Percentiles rank a stretch among this genome's conserved stretches.
Conservation (phyloP, 306 rosid genomes). For the Lathyrus aphaca region DNA sequence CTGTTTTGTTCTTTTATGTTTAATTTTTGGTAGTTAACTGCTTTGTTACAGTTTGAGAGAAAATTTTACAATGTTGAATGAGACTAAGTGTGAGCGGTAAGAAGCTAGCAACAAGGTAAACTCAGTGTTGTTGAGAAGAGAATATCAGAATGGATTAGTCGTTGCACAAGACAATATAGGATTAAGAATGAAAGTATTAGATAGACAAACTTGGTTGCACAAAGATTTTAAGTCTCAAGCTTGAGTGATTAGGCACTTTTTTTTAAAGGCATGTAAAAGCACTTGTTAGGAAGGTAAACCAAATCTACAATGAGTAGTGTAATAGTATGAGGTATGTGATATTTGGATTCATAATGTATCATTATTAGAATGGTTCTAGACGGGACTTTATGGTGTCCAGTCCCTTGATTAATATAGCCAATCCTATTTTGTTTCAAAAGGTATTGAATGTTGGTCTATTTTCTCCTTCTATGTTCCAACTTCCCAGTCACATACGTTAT, state of each 20-base stretch:
- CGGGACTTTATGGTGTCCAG: neutral
- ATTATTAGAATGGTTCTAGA: neutral
- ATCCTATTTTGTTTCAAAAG: neutral
- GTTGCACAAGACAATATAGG: too few relatives aligned
- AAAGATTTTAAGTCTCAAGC: neutral
- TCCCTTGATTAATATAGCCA: neutral
- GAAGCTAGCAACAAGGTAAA: constrained; percentile 4
- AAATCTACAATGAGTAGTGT: neutral
- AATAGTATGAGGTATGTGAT: neutral
- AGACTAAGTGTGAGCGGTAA: neutral
- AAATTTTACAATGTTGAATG: constrained; percentile 8
- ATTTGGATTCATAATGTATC: neutral
- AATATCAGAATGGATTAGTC: neutral
- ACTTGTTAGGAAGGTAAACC: neutral
- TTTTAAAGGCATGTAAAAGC: neutral
- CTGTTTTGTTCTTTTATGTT: neutral
- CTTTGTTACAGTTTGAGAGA: neutral
- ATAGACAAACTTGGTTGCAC: too few relatives aligned
- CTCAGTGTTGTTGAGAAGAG: neutral
- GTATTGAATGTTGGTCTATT: neutral
- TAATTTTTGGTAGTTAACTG: neutral
- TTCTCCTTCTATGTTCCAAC: constrained; percentile 1
- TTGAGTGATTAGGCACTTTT: neutral
- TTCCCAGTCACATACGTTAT: neutral
- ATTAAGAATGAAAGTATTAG: too few relatives aligned